Evolutionary conservation across 1,284 basidiomycete genomes (phyloP), one percentile per base, ranked within the genome.

Genomic region (Cryptococcus maquisensis): DNA sequence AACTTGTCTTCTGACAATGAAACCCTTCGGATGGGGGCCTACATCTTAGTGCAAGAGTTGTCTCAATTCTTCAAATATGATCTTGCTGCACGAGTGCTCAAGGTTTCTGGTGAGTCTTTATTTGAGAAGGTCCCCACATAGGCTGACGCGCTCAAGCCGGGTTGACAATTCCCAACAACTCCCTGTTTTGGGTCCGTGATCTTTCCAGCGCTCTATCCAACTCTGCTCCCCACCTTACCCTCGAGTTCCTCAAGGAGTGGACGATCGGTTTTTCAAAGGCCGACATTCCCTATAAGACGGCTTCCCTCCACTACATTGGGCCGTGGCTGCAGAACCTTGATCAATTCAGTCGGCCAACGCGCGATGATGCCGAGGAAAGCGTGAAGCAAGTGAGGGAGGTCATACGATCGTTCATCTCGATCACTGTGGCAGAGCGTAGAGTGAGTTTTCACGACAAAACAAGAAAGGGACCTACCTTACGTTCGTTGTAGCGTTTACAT

Each of bases 231-330:
- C 83, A 89, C 28, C 77, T 93, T 43, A 92, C 90, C 0, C 78
- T 94, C 20, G 90, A 93, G 71, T 90, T 94, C 75, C 79, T 94
- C 52, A 83, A 84, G 20, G 90, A 93, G 74, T 87, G 92, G 47
- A 83, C 83, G 26, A 79, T 82, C 4, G 75, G 76, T 2, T 78
- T 76, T 45, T 54, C 60, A 26, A 80, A 82, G 24, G 82, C 88
- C 72, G 81, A 83, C 54, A 83, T 61, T n/a, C 75, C 81, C 1
- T 84, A 85, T 53, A 83, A 85, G 51, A 82, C 88, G 26, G 82
- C 82, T 51, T 90, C 85, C 64, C 72, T 92, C 18, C 83, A 86
- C 57, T 92, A 91, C 66, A 81, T 93, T 77, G 82, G 81, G 43
- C 89, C 91, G 2, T 95, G 91, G 91, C 81, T 94, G 45, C 84